Conservation (phyloP, 2,329 filamentous ascomycete genomes). For the Ilyonectria mors-panacis region DNA sequence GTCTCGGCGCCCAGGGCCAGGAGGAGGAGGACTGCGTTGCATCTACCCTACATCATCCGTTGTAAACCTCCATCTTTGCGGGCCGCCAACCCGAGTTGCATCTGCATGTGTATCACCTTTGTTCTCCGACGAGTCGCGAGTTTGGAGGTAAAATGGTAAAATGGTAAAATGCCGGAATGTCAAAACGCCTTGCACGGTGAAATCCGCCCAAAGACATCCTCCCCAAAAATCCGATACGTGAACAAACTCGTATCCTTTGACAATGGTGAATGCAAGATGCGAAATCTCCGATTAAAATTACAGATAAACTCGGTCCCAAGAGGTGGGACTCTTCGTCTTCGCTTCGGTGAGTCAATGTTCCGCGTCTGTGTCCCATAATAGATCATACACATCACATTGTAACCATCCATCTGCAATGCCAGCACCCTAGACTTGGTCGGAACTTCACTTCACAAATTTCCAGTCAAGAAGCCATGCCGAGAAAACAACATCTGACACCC, state of each 20-base stretch:
- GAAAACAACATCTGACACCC: not conserved
- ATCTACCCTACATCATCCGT: not conserved
- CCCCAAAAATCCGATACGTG: not conserved
- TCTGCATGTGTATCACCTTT: not conserved
- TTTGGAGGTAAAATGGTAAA: no score
- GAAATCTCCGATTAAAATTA: not conserved
- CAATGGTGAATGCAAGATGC: not conserved
- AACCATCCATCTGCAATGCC: not conserved
- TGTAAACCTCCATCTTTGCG: not conserved
- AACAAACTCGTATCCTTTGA: not conserved
- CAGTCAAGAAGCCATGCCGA: not conserved
- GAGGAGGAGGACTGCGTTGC: not conserved
- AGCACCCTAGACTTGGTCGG: not conserved
- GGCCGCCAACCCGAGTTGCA: slow-evolving; percentile 3
- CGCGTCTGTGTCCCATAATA: no score
- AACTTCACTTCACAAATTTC: not conserved
- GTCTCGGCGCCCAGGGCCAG: not conserved
- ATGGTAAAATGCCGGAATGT: not conserved
- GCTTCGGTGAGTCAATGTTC: no score
- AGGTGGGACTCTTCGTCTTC: not conserved
- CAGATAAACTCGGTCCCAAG: not conserved
- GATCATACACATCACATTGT: no score
- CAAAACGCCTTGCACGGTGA: not conserved
- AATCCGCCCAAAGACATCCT: not conserved
- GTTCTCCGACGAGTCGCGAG: not conserved